Percentiles rank a stretch among this genome's conserved stretches.
Evolutionary conservation across 2,329 filamentous ascomycete genomes (phyloP).

Genomic region (Cladophialophora psammophila): DNA sequence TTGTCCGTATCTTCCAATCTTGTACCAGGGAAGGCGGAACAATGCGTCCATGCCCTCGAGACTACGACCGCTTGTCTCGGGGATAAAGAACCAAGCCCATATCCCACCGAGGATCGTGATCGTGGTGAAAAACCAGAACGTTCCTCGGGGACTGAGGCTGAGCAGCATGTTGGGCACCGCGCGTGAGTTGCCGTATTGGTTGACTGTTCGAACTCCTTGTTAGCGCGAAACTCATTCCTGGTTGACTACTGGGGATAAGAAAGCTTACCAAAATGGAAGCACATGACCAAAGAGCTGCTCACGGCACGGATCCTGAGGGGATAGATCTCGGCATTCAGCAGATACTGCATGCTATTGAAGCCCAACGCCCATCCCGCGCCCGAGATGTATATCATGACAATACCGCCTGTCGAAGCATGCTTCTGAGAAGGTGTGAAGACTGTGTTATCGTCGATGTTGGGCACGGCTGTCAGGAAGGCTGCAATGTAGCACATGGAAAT

Average conservation of each 20-base stretch:
- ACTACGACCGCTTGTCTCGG: slow-evolving; percentile 70
- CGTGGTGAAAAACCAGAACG: slow-evolving; percentile 77
- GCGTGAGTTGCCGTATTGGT: slow-evolving; percentile 45
- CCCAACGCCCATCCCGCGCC: slow-evolving; percentile 57
- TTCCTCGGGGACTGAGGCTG: slow-evolving; percentile 66
- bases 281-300: slow-evolving; percentile 54
- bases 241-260: neutral
- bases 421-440: slow-evolving; percentile 39
- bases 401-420: slow-evolving; percentile 49
- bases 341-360: slow-evolving; percentile 56
- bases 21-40: slow-evolving; percentile 76
- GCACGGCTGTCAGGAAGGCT: slow-evolving; percentile 53
- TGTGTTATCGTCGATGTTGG: slow-evolving; percentile 43
- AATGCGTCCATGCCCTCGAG: slow-evolving; percentile 71
- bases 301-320: slow-evolving; percentile 53
- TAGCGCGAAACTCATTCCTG: neutral
- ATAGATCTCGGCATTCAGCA: slow-evolving; percentile 56
- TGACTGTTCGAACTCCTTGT: slow-evolving; percentile 27
- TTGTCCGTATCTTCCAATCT: slow-evolving; percentile 63
- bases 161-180: slow-evolving; percentile 59
- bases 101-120: slow-evolving; percentile 71
- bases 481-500: slow-evolving; percentile 64
- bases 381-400: slow-evolving; percentile 55
- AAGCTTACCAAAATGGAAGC: slow-evolving; percentile 49
- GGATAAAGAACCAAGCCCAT: slow-evolving; percentile 77